Base-by-base conservation (phyloP, 139 green algal species). In the Pseudopediastrum boryanum region DNA sequence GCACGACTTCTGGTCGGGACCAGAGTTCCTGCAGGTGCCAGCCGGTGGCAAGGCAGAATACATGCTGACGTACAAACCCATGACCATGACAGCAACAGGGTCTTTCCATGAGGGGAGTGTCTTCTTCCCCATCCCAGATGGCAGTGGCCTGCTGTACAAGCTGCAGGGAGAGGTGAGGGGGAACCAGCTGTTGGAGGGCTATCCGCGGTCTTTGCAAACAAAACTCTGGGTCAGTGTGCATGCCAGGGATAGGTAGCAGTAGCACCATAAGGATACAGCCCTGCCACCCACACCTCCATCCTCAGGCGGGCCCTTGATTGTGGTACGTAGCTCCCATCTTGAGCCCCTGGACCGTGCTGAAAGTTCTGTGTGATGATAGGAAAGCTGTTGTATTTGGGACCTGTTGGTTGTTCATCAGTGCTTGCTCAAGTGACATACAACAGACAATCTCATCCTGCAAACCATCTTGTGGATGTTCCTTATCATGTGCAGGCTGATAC, bases 61-160 rank as follows among this genome's bases (percentile, higher is more conserved):
- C 85, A 16, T 66, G 13, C 2, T 97, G 64, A 89, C 86, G 16
- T 97, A 91, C 86, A 76, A 75, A 21, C 92, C 92, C 4, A 70
- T 94, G 29, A 79, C 86, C 31, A 94, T 94, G 92, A 85, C 87
- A 56, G 52, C 75, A 2, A 85, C 84, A 3, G 63, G 71, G 13
- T 19, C 10, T 35, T 63, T 31, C 21, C 90, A 95, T 68, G 85
- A 91, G 46, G 90, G 90, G 62, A 88, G 77, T 23, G 83, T 94
- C 12, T 96, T 96, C 84, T 94, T 97, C 82, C 90, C 91, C 52
- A 89, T 95, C 31, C 92, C 90, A 16, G 90, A 97, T 66, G 92
- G 92, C 64, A 89, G 83, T 7, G 92, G 84, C 0, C 79, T 93
- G 68, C 80, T 95, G 74, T 92, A 94, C 86, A 78, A 81, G 38